These are phyloP conservation scores for Huntiella abstrusa DNA, from an alignment of 2,329 filamentous ascomycete species.

Conservation along the genomic window DNA sequence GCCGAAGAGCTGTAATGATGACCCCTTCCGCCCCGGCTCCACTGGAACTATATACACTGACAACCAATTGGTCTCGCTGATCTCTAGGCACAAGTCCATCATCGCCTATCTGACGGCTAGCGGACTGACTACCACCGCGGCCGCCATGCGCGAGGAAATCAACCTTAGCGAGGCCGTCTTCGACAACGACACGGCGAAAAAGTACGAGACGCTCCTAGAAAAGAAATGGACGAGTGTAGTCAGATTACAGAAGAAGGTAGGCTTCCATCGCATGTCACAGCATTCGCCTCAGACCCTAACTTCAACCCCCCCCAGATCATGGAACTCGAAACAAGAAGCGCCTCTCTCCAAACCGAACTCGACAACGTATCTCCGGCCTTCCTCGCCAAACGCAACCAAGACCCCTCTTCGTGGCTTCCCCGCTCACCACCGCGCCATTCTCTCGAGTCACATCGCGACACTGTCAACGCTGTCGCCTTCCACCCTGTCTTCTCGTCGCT, in stretches of 20 bases:
- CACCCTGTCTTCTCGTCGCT: constrained; percentile 82
- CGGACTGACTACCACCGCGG: constrained; percentile 50
- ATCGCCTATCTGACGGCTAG: constrained; percentile 69
- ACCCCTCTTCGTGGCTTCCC: constrained; percentile 77
- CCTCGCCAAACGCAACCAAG: constrained; percentile 60
- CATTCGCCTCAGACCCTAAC: constrained; percentile 11
- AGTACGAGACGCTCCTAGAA: constrained; percentile 84
- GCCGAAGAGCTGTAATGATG: constrained; percentile 61
- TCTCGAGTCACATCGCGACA: constrained; percentile 61
- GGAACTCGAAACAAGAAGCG: constrained; percentile 65
- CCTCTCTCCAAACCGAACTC: constrained; percentile 60
- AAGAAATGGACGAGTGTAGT: constrained; percentile 99
- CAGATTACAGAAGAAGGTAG: constrained; percentile 81
- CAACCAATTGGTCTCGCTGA: neutral
- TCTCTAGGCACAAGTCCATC: constrained; percentile 68
- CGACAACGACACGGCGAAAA: constrained; percentile 68
- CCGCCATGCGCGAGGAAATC: constrained; percentile 59
- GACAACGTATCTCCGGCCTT: constrained; percentile 64
- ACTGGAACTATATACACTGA: neutral
- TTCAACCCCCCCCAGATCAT: constrained; percentile 53
- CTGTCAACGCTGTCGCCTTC: constrained; percentile 77
- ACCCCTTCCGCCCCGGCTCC: constrained; percentile 10
- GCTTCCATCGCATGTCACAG: constrained; percentile 10
- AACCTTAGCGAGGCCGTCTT: constrained; percentile 50
- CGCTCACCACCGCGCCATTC: constrained; percentile 61